Evolutionary conservation across 2,329 filamentous ascomycete species (phyloP), one percentile per base, ranked within the genome.

Genomic region (Xylariaceae sp.): DNA sequence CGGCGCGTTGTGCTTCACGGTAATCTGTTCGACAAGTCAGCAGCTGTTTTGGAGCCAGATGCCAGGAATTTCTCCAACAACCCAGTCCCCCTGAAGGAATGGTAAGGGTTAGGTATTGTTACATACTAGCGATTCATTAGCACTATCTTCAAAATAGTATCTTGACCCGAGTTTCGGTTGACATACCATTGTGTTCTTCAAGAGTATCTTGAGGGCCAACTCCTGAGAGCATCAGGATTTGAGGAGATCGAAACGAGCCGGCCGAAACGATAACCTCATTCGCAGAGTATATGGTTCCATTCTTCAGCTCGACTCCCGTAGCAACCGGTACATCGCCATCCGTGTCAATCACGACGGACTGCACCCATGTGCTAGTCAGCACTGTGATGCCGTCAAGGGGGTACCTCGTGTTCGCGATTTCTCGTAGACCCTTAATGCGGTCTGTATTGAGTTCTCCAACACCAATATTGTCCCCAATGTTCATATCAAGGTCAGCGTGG

Each of bases 201-300:
- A 44, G 22, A n/a, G 32, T 31, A 17, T 36, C 47, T 1, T 74
- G 51, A 36, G 57, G 55, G 9, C 56, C 70, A 43, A 73, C 64
- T 2, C 69, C 70, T 14, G 66, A 70, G 5, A 69, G 59, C 55
- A 72, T 66, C 3, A 71, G 59, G 17, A 73, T 58, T 11, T 68
- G 61, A 11, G 69, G 68, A 1, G 65, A 65, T 22, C 66, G 65
- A 51, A 68, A 66, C 3, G 65, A 57, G 4, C 68, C 69, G 1
- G 64, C 68, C 6, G 66, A 63, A 4, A 72, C 43, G 39, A 71
- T 68, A 1, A 70, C 62, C 46, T 72, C 69, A 11, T 60, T 59
- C 2, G 52, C 58, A 11, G 52, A 62, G 42, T 55, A 66, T 66
- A 38, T 7, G 14, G 33, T 41, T 14, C 47, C 47, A 33, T 49